A percentile compares a stretch with the other conserved stretches of the same genome.
These are phyloP conservation scores for Pigoraptor vietnamica DNA, from an alignment of 78 protist species.

Conservation along the genomic window DNA sequence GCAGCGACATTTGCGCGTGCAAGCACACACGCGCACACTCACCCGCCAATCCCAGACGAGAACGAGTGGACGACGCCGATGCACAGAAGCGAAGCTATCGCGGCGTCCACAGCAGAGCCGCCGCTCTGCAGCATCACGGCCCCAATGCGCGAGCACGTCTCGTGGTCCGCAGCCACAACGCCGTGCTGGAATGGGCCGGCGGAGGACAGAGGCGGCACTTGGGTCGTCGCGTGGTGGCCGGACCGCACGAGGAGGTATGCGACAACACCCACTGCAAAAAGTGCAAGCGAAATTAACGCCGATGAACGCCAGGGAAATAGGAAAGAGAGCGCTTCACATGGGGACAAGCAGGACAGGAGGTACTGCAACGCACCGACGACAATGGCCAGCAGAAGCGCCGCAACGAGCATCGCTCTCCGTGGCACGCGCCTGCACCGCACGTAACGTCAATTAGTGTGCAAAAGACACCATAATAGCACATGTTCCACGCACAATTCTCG, in stretches of 20 bases:
- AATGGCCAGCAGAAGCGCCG: too few species aligned
- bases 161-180: slow-evolving; percentile 9
- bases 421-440: too few species aligned
- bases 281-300: too few species aligned
- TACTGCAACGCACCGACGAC: too few species aligned
- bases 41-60: slow-evolving; percentile 30
- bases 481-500: too few species aligned
- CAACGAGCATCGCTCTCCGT: too few species aligned
- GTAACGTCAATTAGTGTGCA: too few species aligned
- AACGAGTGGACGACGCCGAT: slow-evolving; percentile 10
- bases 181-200: not conserved
- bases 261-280: not conserved
- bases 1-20: not conserved
- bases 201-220: not conserved
- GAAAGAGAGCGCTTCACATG: too few species aligned
- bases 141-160: slow-evolving; percentile 19
- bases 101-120: slow-evolving; percentile 28
- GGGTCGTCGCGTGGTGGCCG: not conserved
- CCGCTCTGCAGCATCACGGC: not conserved
- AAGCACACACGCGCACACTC: not conserved
- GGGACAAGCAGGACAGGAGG: too few species aligned
- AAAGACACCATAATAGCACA: too few species aligned
- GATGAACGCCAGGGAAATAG: too few species aligned
- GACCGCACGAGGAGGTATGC: not conserved
- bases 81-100: slow-evolving; percentile 16